Conservation (phyloP, 305 asterid genomes). For the Galium porrigens region DNA sequence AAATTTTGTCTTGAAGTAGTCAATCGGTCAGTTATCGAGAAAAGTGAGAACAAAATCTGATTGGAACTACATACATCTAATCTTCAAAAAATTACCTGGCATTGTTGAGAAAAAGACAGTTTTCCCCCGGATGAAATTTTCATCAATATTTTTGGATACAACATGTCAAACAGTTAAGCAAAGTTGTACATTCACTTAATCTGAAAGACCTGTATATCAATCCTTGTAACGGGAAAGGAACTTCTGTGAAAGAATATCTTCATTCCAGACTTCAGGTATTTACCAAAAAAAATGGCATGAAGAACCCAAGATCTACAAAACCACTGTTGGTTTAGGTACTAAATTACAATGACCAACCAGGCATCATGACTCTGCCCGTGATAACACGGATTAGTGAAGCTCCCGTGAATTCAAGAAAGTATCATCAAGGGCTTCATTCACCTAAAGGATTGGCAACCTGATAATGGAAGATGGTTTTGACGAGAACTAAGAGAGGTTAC, state of each 20-base stretch:
- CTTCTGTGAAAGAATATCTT: constrained; percentile 8
- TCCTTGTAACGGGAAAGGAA: background rate
- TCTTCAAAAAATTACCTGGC: background rate
- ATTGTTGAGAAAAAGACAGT: background rate
- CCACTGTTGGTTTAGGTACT: background rate
- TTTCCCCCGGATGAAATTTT: background rate
- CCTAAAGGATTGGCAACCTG: too few relatives aligned
- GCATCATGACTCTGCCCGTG: constrained; percentile 10
- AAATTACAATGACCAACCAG: background rate
- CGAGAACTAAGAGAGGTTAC: background rate
- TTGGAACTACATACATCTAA: background rate
- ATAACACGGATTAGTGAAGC: background rate
- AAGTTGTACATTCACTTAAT: background rate
- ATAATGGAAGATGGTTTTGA: background rate
- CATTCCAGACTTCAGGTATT: background rate
- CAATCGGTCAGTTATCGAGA: background rate
- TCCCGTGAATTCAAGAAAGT: background rate
- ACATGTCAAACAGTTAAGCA: background rate
- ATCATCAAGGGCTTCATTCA: background rate
- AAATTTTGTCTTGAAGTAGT: background rate
- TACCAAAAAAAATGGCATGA: constrained; percentile 2
- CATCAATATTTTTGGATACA: background rate
- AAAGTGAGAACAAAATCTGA: background rate
- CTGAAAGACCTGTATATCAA: too few relatives aligned
- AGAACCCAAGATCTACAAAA: background rate